Conservation (phyloP, 495 filamentous ascomycete species). For the Staphylotrichum longicolle region DNA sequence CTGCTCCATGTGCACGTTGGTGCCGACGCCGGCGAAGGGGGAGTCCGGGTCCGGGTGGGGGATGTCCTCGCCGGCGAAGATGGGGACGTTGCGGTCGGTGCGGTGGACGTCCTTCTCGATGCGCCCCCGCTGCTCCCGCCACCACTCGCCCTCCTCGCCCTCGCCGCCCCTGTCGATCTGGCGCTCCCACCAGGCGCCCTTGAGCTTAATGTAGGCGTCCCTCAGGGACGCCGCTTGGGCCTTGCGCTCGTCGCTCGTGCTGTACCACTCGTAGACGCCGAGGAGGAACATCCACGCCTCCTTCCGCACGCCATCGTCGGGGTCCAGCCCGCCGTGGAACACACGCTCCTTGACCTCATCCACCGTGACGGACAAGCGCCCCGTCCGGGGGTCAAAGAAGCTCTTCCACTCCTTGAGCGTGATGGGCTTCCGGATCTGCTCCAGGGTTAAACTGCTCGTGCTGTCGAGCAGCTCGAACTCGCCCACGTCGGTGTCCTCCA, state of each 20-base stretch:
- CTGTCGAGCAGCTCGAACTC: slow-evolving; percentile 93
- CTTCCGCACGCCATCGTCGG: slow-evolving; percentile 87
- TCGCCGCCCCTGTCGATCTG: slow-evolving; percentile 78
- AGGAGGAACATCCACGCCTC: slow-evolving; percentile 96
- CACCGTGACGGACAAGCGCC: slow-evolving; percentile 69
- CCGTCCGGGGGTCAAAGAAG: slow-evolving; percentile 75
- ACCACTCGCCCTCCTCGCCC: slow-evolving; percentile 80
- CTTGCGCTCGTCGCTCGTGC: slow-evolving; percentile 73
- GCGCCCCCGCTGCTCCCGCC: slow-evolving; percentile 88
- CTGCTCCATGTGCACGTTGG: slow-evolving; percentile 96
- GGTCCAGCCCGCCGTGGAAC: slow-evolving; percentile 89
- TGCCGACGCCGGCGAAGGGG: slow-evolving; percentile 84
- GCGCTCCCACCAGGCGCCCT: slow-evolving; percentile 94
- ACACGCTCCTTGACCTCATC: slow-evolving; percentile 95
- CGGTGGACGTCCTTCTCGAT: slow-evolving; percentile 99
- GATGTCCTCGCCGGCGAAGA: slow-evolving; percentile 94
- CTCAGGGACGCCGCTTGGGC: slow-evolving; percentile 78
- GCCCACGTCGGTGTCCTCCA: slow-evolving; percentile 90
- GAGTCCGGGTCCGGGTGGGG: slow-evolving; percentile 98
- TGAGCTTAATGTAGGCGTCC: slow-evolving; percentile 91
- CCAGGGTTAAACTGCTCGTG: slow-evolving; percentile 66
- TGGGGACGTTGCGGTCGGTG: slow-evolving; percentile 86
- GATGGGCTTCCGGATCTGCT: slow-evolving; percentile 72
- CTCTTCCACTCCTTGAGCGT: slow-evolving; percentile 80
- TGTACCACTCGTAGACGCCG: slow-evolving; percentile 89